phyloP scores from a whole-genome alignment of 2,329 filamentous ascomycete species.

The Colletotrichum tropicicola region DNA sequence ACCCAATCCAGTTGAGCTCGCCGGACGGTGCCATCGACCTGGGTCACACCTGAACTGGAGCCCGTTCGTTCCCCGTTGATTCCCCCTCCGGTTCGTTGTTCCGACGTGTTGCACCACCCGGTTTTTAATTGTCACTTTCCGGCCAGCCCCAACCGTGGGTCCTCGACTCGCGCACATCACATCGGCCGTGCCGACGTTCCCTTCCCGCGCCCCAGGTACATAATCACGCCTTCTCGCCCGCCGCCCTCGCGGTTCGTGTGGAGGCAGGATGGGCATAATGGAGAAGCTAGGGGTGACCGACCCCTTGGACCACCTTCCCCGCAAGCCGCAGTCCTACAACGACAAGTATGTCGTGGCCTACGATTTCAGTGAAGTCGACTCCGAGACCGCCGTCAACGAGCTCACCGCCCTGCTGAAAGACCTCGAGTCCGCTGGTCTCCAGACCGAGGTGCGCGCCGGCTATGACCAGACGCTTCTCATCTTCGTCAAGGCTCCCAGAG shows the following conservation, averaged over 20 bases:
- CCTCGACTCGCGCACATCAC: background rate
- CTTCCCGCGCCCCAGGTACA: slow-evolving; percentile 4
- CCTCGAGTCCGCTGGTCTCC: slow-evolving; percentile 69
- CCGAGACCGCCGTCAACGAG: slow-evolving; percentile 43
- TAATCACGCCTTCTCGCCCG: slow-evolving; percentile 18
- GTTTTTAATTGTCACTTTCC: slow-evolving; percentile 4
- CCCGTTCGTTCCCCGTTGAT: background rate
- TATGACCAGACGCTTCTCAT: slow-evolving; percentile 73
- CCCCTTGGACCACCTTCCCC: slow-evolving; percentile 21
- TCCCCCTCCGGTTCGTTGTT: background rate
- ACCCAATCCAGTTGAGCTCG: background rate
- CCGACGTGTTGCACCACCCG: background rate
- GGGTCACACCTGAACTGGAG: slow-evolving; percentile 17
- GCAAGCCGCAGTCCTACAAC: slow-evolving; percentile 35
- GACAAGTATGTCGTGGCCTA: slow-evolving; percentile 52
- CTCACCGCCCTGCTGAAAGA: slow-evolving; percentile 61
- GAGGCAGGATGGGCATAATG: slow-evolving; percentile 28
- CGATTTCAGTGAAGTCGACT: slow-evolving; percentile 45
- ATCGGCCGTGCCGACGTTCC: slow-evolving; percentile 23
- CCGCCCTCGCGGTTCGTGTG: background rate
- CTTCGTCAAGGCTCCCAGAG: slow-evolving; percentile 71
- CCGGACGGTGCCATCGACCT: slow-evolving; percentile 15
- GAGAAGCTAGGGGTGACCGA: slow-evolving; percentile 25
- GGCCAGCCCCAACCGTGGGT: slow-evolving; percentile 10
- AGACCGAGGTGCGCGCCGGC: slow-evolving; percentile 77